A percentile compares a stretch with the other conserved stretches of the same genome.
These are phyloP conservation scores for Ogataea neopini DNA, from an alignment of 805 yeast genomes.

Conservation along the genomic window DNA sequence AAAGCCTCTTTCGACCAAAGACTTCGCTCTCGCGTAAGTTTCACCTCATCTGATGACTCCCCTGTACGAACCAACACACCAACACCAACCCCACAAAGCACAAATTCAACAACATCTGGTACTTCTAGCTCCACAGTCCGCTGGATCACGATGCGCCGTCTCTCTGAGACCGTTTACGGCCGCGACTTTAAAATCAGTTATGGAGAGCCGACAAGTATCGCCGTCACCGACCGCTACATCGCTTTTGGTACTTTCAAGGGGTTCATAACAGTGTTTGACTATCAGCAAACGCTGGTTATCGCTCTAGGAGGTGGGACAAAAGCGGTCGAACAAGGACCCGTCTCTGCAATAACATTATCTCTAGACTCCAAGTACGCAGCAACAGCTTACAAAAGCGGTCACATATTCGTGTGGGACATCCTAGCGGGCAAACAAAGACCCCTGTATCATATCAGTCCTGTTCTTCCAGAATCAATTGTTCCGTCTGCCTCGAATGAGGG, in stretches of 20 bases:
- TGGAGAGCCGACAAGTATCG: constrained; percentile 54
- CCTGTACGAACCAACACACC: not conserved
- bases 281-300: constrained; percentile 56
- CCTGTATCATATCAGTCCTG: constrained; percentile 33
- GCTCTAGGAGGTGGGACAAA: constrained; percentile 37
- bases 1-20: constrained; percentile 24
- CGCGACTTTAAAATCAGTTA: constrained; percentile 28
- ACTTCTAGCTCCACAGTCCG: not conserved
- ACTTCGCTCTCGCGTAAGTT: constrained; percentile 22
- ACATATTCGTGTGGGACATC: constrained; percentile 68
- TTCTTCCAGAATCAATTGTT: constrained; percentile 21
- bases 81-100: not conserved
- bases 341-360: constrained; percentile 59
- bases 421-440: constrained; percentile 32
- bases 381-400: constrained; percentile 68
- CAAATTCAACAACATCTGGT: too few species aligned
- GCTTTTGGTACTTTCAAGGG: constrained; percentile 76
- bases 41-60: constrained; percentile 2
- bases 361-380: constrained; percentile 70
- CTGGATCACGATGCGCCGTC: constrained; percentile 33
- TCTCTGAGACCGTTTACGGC: constrained; percentile 24
- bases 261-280: constrained; percentile 62
- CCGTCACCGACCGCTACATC: constrained; percentile 44
- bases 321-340: constrained; percentile 43
- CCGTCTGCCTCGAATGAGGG: constrained; percentile 26